phyloP scores from a whole-genome alignment of 306 rosid species.

The Corylus americana region DNA sequence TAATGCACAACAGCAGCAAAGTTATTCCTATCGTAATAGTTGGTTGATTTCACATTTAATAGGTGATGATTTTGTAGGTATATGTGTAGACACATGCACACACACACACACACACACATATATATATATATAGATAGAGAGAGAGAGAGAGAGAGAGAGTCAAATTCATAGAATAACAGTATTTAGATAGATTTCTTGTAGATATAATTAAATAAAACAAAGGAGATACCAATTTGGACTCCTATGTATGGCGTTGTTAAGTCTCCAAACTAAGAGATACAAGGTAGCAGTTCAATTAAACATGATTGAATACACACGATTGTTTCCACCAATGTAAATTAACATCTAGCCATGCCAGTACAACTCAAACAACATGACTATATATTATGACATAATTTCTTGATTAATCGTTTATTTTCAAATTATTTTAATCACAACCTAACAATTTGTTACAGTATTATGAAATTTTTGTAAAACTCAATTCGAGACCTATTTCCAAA shows the following conservation, averaged over 20 bases:
- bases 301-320: no score
- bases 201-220: neutral
- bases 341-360: neutral
- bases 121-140: no score
- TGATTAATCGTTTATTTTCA: neutral
- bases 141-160: no score
- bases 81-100: no score
- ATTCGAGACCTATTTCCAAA: neutral
- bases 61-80: neutral
- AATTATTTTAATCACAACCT: neutral
- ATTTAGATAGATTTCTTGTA: no score
- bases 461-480: neutral
- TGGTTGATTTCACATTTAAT: neutral
- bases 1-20: neutral
- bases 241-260: neutral
- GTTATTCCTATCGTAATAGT: neutral
- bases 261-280: neutral
- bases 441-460: neutral
- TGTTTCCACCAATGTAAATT: neutral
- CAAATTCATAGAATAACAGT: no score
- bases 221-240: neutral
- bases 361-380: neutral
- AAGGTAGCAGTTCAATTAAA: neutral
- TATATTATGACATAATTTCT: neutral
- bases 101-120: no score